These are phyloP conservation scores for Mrakia frigida DNA, from an alignment of 768 basidiomycete species.

Conservation along the genomic window DNA sequence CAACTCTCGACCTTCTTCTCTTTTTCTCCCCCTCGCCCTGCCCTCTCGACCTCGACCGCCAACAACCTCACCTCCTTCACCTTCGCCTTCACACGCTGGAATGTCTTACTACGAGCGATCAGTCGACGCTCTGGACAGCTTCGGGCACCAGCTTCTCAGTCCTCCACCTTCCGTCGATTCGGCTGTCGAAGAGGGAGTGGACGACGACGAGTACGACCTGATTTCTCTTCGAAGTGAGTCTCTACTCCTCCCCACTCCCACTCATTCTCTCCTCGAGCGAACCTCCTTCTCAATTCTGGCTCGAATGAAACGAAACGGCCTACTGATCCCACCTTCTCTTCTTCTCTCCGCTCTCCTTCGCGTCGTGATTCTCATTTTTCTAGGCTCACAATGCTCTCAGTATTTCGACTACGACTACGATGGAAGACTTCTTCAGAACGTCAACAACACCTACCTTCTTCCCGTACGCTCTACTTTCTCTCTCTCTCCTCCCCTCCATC, in stretches of 20 bases:
- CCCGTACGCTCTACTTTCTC: not conserved
- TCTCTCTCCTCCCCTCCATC: too few species aligned
- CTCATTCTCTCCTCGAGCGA: not conserved
- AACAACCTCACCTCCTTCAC: not conserved
- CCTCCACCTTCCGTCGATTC: not conserved
- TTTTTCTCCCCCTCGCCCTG: too few species aligned
- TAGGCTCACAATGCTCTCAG: not conserved
- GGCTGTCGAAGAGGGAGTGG: not conserved
- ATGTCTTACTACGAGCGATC: not conserved
- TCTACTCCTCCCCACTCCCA: not conserved
- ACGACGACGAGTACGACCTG: not conserved
- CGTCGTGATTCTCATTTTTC: not conserved
- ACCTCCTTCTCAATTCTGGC: not conserved
- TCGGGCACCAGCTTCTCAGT: not conserved
- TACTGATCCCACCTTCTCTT: not conserved
- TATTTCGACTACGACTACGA: conserved; percentile 23
- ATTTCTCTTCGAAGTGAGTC: conserved; percentile 13
- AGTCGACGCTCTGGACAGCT: not conserved
- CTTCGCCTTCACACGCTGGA: too few species aligned
- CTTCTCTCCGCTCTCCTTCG: not conserved
- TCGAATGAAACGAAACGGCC: not conserved
- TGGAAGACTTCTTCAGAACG: conserved; percentile 13
- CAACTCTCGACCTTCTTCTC: too few species aligned
- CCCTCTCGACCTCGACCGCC: not conserved
- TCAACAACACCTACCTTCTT: conserved; percentile 21